Percentiles rank a stretch among this genome's conserved stretches.
These are phyloP conservation scores for Dothideomycetidae sp. DNA, from an alignment of 2,329 filamentous ascomycete species.

Conservation along the genomic window DNA sequence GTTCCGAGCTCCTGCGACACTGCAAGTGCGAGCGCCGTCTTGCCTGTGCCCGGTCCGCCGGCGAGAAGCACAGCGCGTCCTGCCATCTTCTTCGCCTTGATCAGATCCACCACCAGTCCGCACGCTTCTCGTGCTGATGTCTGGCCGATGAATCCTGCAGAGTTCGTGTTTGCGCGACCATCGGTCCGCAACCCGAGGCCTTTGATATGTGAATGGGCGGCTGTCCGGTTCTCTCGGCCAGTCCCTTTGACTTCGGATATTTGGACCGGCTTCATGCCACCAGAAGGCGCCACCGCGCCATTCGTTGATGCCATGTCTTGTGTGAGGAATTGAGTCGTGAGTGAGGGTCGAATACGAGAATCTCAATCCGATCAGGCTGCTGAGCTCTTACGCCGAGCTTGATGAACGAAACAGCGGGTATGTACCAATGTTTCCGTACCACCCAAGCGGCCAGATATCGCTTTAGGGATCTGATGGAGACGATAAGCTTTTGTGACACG, in stretches of 20 bases:
- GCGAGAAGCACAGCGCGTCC: slow-evolving; percentile 85
- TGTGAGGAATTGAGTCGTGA: background rate
- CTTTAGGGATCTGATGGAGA: too few relatives aligned
- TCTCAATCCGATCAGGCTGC: too few relatives aligned
- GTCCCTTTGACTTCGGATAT: slow-evolving; percentile 23
- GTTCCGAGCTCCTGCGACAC: slow-evolving; percentile 95
- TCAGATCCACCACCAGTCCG: slow-evolving; percentile 89
- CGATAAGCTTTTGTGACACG: too few relatives aligned
- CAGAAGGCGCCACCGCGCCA: slow-evolving; percentile 15
- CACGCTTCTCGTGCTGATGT: slow-evolving; percentile 83
- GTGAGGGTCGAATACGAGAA: too few relatives aligned
- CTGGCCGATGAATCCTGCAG: slow-evolving; percentile 82
- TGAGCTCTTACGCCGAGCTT: too few relatives aligned
- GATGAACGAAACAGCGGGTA: too few relatives aligned
- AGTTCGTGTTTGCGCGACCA: slow-evolving; percentile 68
- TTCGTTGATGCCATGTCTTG: slow-evolving; percentile 14
- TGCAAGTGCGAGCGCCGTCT: slow-evolving; percentile 88
- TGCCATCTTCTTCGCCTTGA: slow-evolving; percentile 94
- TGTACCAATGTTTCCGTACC: too few relatives aligned
- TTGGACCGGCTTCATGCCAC: slow-evolving; percentile 20
- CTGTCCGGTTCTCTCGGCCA: slow-evolving; percentile 78
- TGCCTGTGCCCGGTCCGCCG: slow-evolving; percentile 89
- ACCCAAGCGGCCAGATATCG: too few relatives aligned
- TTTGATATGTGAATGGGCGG: slow-evolving; percentile 95
- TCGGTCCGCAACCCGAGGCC: slow-evolving; percentile 75